Percentiles rank a stretch among this genome's conserved stretches.
Conservation (phyloP, 75 land plant genomes). For the Pinus tabuliformis region DNA sequence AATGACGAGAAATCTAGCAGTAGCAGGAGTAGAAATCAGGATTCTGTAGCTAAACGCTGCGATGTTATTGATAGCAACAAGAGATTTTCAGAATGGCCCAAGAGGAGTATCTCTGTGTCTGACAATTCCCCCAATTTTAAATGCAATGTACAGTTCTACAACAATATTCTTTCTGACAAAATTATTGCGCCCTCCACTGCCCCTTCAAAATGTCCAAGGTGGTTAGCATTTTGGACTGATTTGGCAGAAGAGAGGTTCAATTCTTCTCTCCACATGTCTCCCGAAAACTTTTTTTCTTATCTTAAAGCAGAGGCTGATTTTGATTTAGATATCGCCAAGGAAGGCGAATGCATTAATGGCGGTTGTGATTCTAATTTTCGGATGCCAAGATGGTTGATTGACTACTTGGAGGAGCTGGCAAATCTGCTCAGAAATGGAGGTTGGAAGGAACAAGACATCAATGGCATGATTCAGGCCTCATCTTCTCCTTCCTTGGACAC, state of each 20-base stretch:
- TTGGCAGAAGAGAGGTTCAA: constrained; percentile 33
- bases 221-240: constrained; percentile 90
- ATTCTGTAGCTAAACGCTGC: constrained; percentile 19
- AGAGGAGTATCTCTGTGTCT: constrained; percentile 13
- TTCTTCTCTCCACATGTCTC: neutral
- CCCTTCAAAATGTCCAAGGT: constrained; percentile 32
- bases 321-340: too few relatives aligned
- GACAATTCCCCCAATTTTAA: constrained; percentile 5
- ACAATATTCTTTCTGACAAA: constrained; percentile 13
- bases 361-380: neutral
- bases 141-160: neutral
- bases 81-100: constrained; percentile 11
- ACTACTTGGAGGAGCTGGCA: constrained; percentile 58
- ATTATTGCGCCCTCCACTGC: constrained; percentile 14
- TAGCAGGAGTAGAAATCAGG: constrained; percentile 34
- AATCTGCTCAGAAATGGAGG: constrained; percentile 63
- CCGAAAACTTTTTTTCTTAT: neutral
- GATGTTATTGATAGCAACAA: constrained; percentile 2
- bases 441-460: constrained; percentile 73
- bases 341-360: neutral
- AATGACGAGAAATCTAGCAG: neutral
- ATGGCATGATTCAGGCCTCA: constrained; percentile 56
- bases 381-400: constrained; percentile 58
- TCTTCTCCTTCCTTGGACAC: constrained; percentile 10
- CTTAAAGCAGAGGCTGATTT: neutral